A percentile compares a stretch with the other conserved stretches of the same genome.
Evolutionary conservation across 176 grass and related monocot genomes (phyloP).

Genomic region (Phoenix dactylifera): DNA sequence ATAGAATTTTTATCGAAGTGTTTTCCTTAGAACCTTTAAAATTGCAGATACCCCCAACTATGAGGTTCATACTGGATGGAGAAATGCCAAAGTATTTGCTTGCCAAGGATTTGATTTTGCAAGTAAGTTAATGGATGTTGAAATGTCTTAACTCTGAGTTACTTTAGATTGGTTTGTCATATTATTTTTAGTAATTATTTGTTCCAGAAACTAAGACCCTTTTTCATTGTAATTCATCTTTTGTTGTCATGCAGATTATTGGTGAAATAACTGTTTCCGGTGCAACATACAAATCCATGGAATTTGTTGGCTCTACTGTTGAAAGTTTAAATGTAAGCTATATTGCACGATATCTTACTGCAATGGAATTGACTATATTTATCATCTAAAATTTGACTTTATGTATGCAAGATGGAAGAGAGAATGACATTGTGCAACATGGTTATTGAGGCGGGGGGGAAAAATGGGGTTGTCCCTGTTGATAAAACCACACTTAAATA

Average conservation of each 20-base stretch:
- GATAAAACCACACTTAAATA: constrained; percentile 89
- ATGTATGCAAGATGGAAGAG: constrained; percentile 74
- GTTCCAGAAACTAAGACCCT: background rate
- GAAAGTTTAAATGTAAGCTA: constrained; percentile 56
- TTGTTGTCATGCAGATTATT: constrained; percentile 59
- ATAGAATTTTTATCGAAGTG: too few relatives aligned
- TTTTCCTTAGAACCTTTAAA: background rate
- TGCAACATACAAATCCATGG: constrained; percentile 93
- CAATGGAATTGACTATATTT: background rate
- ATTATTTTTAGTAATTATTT: too few relatives aligned
- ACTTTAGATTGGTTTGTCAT: too few relatives aligned
- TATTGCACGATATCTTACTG: constrained; percentile 11
- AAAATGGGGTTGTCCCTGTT: constrained; percentile 77
- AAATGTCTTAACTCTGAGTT: too few relatives aligned
- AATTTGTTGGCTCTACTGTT: constrained; percentile 66
- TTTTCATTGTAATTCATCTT: background rate
- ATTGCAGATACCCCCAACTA: constrained; percentile 77
- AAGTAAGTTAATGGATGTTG: constrained; percentile 43
- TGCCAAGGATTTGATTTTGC: constrained; percentile 97
- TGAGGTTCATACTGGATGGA: constrained; percentile 75
- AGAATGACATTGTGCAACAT: constrained; percentile 94
- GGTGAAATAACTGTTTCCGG: constrained; percentile 84
- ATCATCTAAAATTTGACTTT: constrained; percentile 10
- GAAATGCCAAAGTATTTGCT: constrained; percentile 96
- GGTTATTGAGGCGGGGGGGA: constrained; percentile 89